Evolutionary conservation across 176 grass and related monocot genomes (phyloP).

Genomic region (bread wheat (Triticum aestivum)): DNA sequence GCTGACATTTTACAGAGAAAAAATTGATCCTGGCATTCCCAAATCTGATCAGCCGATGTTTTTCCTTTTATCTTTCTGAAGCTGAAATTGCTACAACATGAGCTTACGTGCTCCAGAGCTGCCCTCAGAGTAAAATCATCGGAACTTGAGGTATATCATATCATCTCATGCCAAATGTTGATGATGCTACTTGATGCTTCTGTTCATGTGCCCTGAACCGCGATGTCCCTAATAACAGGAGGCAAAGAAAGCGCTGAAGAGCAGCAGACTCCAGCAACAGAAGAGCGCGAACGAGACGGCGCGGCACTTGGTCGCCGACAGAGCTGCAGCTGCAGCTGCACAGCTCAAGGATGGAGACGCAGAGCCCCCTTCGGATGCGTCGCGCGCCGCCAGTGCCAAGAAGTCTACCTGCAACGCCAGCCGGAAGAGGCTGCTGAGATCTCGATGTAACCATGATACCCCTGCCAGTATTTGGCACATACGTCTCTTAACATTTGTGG

Average conservation of each 20-base stretch:
- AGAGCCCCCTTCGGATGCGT: constrained; percentile 27
- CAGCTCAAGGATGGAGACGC: constrained; percentile 22
- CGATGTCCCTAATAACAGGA: constrained; percentile 9
- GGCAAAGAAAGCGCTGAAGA: constrained; percentile 30
- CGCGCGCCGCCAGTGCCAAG: not conserved
- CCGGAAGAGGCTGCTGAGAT: constrained; percentile 48
- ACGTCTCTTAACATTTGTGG: not conserved
- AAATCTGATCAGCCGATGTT: constrained; percentile 1
- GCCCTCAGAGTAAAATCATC: constrained; percentile 41
- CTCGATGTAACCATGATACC: constrained; percentile 40
- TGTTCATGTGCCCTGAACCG: not conserved
- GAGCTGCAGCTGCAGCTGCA: not conserved
- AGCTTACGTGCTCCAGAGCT: constrained; percentile 49
- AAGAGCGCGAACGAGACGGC: constrained; percentile 19
- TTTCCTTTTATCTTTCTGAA: constrained; percentile 13
- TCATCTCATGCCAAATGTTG: not conserved
- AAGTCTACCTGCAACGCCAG: constrained; percentile 29
- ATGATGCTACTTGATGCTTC: not conserved
- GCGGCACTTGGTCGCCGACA: not conserved
- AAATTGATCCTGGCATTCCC: not conserved
- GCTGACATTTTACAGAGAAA: not conserved
- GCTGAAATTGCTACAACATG: constrained; percentile 55
- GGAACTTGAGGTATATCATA: constrained; percentile 42
- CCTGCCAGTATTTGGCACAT: not conserved
- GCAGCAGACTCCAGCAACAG: constrained; percentile 8